These are phyloP conservation scores for Phaseolus coccineus DNA, from an alignment of 331 rosid species.

Conservation along the genomic window DNA sequence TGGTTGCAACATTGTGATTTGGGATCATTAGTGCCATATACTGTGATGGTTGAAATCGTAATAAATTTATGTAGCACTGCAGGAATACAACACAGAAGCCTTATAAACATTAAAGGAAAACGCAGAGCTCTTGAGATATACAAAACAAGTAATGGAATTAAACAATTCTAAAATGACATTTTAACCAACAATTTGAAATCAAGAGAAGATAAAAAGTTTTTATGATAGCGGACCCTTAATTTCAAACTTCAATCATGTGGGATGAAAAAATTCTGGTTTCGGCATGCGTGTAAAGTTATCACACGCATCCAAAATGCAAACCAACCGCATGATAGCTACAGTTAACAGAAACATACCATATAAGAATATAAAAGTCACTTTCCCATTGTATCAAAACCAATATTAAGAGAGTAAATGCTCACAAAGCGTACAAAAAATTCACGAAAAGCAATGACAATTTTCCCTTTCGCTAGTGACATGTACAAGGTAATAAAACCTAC, in stretches of 20 bases:
- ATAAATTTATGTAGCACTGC: too few species aligned
- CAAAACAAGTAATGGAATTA: too few species aligned
- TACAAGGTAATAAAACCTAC: too few species aligned
- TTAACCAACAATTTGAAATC: too few species aligned
- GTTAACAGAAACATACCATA: background rate
- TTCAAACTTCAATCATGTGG: conserved; percentile 23
- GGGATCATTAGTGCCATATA: too few species aligned
- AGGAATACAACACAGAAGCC: too few species aligned
- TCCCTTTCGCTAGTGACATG: too few species aligned
- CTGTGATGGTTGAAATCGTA: too few species aligned
- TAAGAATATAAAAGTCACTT: conserved; percentile 26
- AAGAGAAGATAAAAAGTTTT: background rate
- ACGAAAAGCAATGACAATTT: background rate
- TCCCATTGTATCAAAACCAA: conserved; percentile 17
- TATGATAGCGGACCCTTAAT: too few species aligned
- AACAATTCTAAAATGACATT: background rate
- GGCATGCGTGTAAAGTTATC: conserved; percentile 25
- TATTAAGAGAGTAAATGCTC: background rate
- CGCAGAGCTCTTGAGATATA: too few species aligned
- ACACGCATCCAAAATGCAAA: conserved; percentile 6
- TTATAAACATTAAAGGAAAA: too few species aligned
- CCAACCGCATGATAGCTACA: conserved; percentile 20
- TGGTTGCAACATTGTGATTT: too few species aligned
- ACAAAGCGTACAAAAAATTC: background rate
- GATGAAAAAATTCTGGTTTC: background rate